phyloP scores from a whole-genome alignment of 371 early-diverging fungal species.

The Zancudomyces culisetae region DNA sequence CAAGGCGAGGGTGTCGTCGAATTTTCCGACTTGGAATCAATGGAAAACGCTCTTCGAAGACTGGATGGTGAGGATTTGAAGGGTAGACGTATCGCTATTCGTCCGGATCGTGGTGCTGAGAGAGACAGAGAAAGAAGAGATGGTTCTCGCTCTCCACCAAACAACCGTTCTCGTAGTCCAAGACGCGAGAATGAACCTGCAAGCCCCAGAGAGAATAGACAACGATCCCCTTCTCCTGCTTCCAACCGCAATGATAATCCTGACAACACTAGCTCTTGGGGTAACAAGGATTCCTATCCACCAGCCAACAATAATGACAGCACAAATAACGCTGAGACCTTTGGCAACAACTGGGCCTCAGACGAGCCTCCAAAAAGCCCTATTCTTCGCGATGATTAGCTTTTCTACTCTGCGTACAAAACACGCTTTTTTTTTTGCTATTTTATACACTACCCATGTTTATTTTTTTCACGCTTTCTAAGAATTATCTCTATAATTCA shows the following conservation, averaged over 20 bases:
- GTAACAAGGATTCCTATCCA: neutral
- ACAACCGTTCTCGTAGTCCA: neutral
- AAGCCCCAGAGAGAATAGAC: no score
- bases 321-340: neutral
- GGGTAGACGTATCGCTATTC: constrained; percentile 53
- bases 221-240: no score
- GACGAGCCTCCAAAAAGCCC: neutral
- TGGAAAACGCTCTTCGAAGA: constrained; percentile 67
- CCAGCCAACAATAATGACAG: neutral
- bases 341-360: neutral
- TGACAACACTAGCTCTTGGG: no score
- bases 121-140: neutral
- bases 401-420: neutral
- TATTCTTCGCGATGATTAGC: neutral
- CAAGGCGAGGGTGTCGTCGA: constrained; percentile 84
- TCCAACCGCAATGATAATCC: no score
- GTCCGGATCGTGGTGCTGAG: constrained; percentile 38
- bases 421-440: neutral
- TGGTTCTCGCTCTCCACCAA: neutral
- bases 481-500: no score
- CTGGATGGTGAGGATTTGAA: constrained; percentile 72
- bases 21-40: constrained; percentile 56
- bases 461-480: no score
- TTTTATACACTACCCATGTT: no score
- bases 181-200: no score